Evolutionary conservation across 768 basidiomycete genomes (phyloP), one percentile per base, ranked within the genome.

Genomic region (Exsudoporus frostii): DNA sequence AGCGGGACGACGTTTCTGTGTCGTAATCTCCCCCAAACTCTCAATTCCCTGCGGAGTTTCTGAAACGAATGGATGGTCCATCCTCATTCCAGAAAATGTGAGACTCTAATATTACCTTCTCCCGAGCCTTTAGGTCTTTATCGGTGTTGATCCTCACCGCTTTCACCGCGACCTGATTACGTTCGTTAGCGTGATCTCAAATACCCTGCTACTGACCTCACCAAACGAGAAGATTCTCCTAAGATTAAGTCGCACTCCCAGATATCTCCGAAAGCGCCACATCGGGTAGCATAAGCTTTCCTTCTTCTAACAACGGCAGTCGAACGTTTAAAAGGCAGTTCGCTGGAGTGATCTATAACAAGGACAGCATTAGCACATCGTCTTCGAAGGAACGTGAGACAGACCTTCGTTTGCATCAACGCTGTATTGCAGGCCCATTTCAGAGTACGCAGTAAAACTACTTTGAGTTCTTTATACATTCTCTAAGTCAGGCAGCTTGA

Each of bases 1-100:
- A 74, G 47, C 6, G 67, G 68, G 20, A 73, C 56, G 6, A 73
- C 48, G 45, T 74, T 72, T 30, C 0, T 42, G 43, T 65, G 62
- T 19, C 20, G 37, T 32, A 65, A 29, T 17, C 19, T 24, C 11
- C 1, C 49, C 65, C 64, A 64, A 4, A 66, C 25, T 46, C 7
- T 61, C 27, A 66, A 20, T 48, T 72, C 71, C 24, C 71, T 66
- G 20, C 58, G 62, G n/a, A 73, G 56, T 44, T 50, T 61, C 64
- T 65, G 45, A 10, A n/a, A 29, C 11, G n/a, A 29, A 19, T 36
- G 17, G 19, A 20, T 36, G 6, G 19, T 22, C 1, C 2, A 33
- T 36, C 25, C n/a, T 32, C 8, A 24, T 39, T 39, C 45, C 13
- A 36, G 24, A 25, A 25, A 30, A 30, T 29, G 2, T 17, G 9